Base-by-base conservation (phyloP, 2,329 filamentous ascomycete species). In the Xylariaceae sp. region DNA sequence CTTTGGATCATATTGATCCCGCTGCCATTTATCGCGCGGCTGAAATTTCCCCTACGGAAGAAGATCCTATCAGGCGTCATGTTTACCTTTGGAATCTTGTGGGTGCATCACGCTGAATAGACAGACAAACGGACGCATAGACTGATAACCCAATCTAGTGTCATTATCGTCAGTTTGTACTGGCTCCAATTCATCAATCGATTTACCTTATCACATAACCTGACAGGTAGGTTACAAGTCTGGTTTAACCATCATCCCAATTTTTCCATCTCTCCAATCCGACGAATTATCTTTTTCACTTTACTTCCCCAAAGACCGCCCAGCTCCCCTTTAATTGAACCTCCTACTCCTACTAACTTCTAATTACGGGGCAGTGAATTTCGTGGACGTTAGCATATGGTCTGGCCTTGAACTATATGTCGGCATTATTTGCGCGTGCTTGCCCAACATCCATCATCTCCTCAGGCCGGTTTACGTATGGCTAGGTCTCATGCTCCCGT, bases 361-460 rank as follows among this genome's bases (percentile, higher is more conserved):
- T 8, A 17, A 29, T 44, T 34, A 23, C 12, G 8, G 3, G 26
- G 28, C 34, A 70, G 67, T 67, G 67, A 67, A 71, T 40, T 70
- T 68, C 46, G 67, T 71, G 33, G 67, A 68, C 23, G 63, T 64
- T 4, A 67, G 67, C 26, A 66, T 68, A 49, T 73, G 71, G 71
- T 71, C 69, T 3, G 72, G 69, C 2, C 69, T 73, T 51, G 71
- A 73, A 45, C 68, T 73, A 2, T 69, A 69, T 6, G 70, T 73
- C 0, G 70, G 71, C 5, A 61, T 73, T 23, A 68, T 70, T 21
- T 73, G 71, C 57, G 70, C 71, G 0, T 71, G 69, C 63, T 69
- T 73, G 65, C 71, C 70, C 12, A 70, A 70, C 14, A 65, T 71
- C 21, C 67, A 49, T 12, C 34, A 49, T 19, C 46, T 49, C 11